Conservation (phyloP, 305 asterid species). For the Rubia peregrina region DNA sequence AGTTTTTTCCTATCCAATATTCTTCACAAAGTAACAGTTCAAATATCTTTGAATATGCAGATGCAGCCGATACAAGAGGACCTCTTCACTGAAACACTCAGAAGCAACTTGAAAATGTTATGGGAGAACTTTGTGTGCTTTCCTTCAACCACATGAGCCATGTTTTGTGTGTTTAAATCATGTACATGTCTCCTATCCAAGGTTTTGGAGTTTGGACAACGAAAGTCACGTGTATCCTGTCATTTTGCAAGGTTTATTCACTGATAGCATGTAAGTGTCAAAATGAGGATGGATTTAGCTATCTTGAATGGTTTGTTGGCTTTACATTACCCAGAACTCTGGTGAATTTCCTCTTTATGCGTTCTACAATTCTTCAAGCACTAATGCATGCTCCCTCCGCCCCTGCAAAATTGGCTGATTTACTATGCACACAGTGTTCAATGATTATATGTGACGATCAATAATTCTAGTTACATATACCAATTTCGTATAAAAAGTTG, state of each 20-base stretch:
- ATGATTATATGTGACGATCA: no score
- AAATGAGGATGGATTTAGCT: conserved; percentile 2
- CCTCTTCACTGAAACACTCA: conserved; percentile 27
- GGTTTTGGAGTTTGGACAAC: background rate
- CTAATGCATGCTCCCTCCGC: background rate
- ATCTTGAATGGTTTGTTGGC: background rate
- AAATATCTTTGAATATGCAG: conserved; percentile 26
- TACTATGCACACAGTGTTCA: no score
- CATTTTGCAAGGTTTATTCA: background rate
- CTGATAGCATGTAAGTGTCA: background rate
- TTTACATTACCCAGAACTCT: background rate
- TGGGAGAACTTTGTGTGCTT: conserved; percentile 34
- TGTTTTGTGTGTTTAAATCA: no score
- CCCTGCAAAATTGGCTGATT: no score
- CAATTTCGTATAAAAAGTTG: no score
- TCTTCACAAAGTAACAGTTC: background rate
- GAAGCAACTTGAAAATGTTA: conserved; percentile 32
- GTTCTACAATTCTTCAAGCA: background rate
- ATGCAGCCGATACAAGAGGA: conserved; percentile 24
- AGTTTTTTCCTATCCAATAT: background rate
- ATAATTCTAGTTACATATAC: no score
- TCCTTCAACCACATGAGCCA: conserved; percentile 15
- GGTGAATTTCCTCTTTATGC: background rate
- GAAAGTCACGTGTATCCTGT: background rate
- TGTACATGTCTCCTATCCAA: background rate